Base-by-base conservation (phyloP, 2,329 filamentous ascomycete genomes). In the Botryotinia narcissicola region DNA sequence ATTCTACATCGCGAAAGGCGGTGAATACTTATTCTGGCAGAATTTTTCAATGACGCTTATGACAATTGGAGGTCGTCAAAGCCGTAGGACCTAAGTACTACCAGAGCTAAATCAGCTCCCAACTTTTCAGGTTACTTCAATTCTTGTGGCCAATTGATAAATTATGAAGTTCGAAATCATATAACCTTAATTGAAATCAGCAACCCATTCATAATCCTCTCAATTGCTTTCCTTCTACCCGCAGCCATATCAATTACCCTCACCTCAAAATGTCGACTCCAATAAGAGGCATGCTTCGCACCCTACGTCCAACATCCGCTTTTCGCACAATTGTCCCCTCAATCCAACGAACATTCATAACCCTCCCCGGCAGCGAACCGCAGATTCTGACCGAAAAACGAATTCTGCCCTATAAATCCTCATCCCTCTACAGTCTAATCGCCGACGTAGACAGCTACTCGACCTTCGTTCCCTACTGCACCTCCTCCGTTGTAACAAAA, bases 381-480 rank as follows among this genome's bases (percentile, higher is more conserved):
- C 93, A 95, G 80, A 89, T 85, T 76, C 87, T 98, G 73, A 89
- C 88, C 70, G 94, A 94, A 18, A 86, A 87, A 32, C 92, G 94
- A 75, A 92, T 87, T 6, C 91, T 98, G 22, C 92, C 93, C 22
- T 97, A 97, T 85, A 84, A 90, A 0, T 85, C 90, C 46, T 79
- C 83, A 7, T 85, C 89, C 1, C 90, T 99, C 78, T 99, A 96
- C 88, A 86, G 87, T 77, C 88, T 98, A 72, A 95, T 99, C 82
- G 90, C 94, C 83, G 94, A 98, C 83, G 90, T 99, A 76, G 89
- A 93, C 82, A 90, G 89, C 76, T 99, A 99, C 88, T 85, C 87
- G 54, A 82, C 86, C 77, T 99, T 98, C 86, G 89, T 99, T n/a
- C 96, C 96, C 18, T 98, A 97, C 87, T 97, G 95, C 84, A 88